Evolutionary conservation across 2,329 filamentous ascomycete genomes (phyloP).

Genomic region (Aureobasidium sp.): DNA sequence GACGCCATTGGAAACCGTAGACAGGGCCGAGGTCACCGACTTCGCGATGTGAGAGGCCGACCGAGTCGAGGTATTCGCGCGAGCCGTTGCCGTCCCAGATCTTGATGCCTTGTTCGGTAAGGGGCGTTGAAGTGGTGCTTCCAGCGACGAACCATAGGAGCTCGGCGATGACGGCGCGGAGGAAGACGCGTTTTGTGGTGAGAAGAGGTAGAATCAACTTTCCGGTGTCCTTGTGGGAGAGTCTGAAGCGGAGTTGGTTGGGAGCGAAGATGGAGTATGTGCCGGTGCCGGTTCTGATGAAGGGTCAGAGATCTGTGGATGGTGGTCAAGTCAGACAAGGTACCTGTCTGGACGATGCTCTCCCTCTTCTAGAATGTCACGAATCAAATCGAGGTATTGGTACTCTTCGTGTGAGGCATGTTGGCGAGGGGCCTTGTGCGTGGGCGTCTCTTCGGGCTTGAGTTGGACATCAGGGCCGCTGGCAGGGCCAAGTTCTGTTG

Average conservation of each 20-base stretch:
- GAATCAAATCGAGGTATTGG: constrained; percentile 87
- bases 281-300: constrained; percentile 74
- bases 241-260: constrained; percentile 73
- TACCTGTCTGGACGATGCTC: constrained; percentile 85
- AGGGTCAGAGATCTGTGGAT: no score
- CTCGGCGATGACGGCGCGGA: constrained; percentile 80
- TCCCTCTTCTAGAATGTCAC: constrained; percentile 70
- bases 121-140: constrained; percentile 67
- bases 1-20: constrained; percentile 98
- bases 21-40: constrained; percentile 89
- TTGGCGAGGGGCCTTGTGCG: constrained; percentile 20
- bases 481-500: constrained; percentile 24
- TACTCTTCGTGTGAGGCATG: constrained; percentile 65
- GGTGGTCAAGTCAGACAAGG: no score
- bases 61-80: constrained; percentile 77
- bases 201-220: constrained; percentile 76
- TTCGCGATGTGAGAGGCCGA: constrained; percentile 72
- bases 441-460: constrained; percentile 16
- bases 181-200: constrained; percentile 94
- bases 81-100: constrained; percentile 99
- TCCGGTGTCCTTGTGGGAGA: constrained; percentile 50
- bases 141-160: constrained; percentile 93
- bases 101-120: constrained; percentile 75
- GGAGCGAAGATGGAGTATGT: constrained; percentile 87
- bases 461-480: constrained; percentile 21